Percentiles rank a stretch among this genome's conserved stretches.
phyloP scores from a whole-genome alignment of 805 yeast genomes.

The Suhomyces vadensis region DNA sequence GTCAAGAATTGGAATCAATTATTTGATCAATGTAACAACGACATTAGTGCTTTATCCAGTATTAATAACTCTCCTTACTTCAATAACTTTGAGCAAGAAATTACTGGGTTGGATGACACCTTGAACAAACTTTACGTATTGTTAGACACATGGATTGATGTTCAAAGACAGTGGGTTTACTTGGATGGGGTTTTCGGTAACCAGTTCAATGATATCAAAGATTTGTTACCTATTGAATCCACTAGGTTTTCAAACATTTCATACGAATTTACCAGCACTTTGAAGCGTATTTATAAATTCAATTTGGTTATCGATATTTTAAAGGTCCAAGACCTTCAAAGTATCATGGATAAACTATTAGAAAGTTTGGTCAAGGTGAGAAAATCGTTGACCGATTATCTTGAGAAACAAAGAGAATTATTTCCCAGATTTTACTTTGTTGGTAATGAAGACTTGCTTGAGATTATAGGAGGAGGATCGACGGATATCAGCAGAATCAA shows the following conservation, averaged over 20 bases:
- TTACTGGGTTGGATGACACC: constrained; percentile 53
- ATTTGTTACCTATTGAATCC: constrained; percentile 68
- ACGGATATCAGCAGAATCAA: constrained; percentile 48
- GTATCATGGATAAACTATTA: constrained; percentile 48
- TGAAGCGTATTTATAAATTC: constrained; percentile 50
- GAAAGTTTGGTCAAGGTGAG: constrained; percentile 61
- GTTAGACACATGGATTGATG: constrained; percentile 75
- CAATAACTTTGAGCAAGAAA: constrained; percentile 58
- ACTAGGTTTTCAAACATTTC: constrained; percentile 64
- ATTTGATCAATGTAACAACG: constrained; percentile 58
- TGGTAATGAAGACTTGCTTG: constrained; percentile 88
- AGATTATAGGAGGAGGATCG: constrained; percentile 78
- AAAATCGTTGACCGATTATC: constrained; percentile 68
- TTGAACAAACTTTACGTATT: constrained; percentile 52
- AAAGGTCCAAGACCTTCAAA: constrained; percentile 48
- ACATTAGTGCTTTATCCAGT: constrained; percentile 60
- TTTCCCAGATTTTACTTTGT: constrained; percentile 85
- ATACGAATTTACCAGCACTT: constrained; percentile 55
- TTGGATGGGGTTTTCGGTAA: constrained; percentile 73
- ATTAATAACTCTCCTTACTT: constrained; percentile 72
- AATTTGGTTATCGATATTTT: constrained; percentile 57
- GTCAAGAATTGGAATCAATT: constrained; percentile 69
- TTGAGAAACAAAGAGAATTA: constrained; percentile 73
- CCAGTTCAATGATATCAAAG: constrained; percentile 52
- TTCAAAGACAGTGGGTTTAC: constrained; percentile 87